A percentile compares a stretch with the other conserved stretches of the same genome.
phyloP scores from a whole-genome alignment of 768 basidiomycete species.

The Hericium erinaceus region DNA sequence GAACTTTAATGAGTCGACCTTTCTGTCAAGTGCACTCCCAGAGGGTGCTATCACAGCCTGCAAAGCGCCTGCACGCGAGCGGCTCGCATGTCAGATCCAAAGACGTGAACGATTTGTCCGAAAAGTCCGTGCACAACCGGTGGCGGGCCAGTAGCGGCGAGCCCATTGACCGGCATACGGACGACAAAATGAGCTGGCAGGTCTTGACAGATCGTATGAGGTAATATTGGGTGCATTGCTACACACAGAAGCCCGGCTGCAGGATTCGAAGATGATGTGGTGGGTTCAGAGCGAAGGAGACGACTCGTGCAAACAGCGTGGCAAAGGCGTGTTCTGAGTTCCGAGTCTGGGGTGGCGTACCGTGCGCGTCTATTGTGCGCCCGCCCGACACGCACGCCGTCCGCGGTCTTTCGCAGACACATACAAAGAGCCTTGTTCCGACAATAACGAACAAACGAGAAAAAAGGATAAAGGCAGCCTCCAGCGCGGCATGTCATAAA shows the following conservation, averaged over 20 bases:
- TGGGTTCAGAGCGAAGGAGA: not conserved
- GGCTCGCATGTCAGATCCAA: not conserved
- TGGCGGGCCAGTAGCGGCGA: not conserved
- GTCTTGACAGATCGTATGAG: not conserved
- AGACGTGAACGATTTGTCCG: constrained; percentile 1
- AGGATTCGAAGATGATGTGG: not conserved
- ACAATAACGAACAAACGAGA: not conserved
- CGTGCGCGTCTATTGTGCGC: not conserved
- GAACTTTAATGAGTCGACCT: not conserved
- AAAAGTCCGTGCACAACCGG: constrained; percentile 1
- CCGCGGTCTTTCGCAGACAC: not conserved
- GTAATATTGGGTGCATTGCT: not conserved
- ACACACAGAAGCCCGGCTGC: not conserved
- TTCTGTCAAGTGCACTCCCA: not conserved
- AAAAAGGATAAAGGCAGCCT: not conserved
- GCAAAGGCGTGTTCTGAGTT: not conserved
- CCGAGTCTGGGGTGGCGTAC: not conserved
- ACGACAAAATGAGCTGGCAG: not conserved
- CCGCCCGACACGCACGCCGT: not conserved
- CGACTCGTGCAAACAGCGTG: not conserved
- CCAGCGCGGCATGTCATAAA: not conserved
- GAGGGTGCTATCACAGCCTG: not conserved
- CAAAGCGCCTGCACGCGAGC: not conserved
- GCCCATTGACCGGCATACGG: not conserved
- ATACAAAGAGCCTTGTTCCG: too few species aligned